These are phyloP conservation scores for Rhododendron griersonianum DNA, from an alignment of 148 eudicot species.

Conservation along the genomic window DNA sequence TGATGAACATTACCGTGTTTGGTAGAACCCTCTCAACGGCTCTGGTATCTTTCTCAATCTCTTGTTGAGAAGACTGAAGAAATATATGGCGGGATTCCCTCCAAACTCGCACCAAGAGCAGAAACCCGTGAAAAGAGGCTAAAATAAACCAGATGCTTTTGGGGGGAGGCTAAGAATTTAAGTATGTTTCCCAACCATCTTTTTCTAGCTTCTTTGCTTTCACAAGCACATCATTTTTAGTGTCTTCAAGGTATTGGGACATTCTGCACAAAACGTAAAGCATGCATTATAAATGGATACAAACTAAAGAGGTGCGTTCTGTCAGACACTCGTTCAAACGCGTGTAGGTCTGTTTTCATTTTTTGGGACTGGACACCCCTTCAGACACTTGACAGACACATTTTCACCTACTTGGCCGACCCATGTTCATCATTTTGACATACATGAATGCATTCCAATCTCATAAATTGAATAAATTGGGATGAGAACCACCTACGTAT, in stretches of 20 bases:
- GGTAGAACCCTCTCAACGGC: not conserved
- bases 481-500: not conserved
- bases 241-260: not conserved
- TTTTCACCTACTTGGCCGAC: not conserved
- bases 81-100: not conserved
- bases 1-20: not conserved
- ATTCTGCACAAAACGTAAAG: not conserved
- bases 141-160: not conserved
- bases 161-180: not conserved
- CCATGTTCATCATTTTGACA: not conserved
- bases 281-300: not conserved
- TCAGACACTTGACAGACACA: not conserved
- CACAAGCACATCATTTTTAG: constrained; percentile 1
- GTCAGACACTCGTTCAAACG: not conserved
- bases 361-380: not conserved
- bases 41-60: not conserved
- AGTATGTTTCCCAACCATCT: constrained; percentile 5
- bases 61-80: not conserved
- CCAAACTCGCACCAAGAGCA: not conserved
- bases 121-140: not conserved
- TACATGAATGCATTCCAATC: not conserved
- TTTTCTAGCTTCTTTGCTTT: constrained; percentile 9
- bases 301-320: not conserved
- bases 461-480: not conserved
- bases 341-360: not conserved